Evolutionary conservation across 2,329 filamentous ascomycete species (phyloP), one percentile per base, ranked within the genome.

Genomic region (Phaeosphaeria sp.): DNA sequence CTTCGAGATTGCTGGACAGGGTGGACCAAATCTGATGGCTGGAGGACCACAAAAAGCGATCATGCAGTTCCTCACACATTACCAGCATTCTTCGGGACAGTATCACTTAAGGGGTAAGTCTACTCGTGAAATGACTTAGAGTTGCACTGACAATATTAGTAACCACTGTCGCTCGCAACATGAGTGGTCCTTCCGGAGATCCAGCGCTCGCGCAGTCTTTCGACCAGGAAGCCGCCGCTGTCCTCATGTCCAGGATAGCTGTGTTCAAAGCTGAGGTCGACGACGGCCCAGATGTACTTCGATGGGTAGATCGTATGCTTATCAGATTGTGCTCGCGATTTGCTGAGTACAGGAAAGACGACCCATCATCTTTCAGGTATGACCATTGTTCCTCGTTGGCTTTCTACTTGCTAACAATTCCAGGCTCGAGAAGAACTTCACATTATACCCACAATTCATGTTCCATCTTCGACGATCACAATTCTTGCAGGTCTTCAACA

Each of bases 241-340:
- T 98, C 18, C 86, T 99, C 46, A 99, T 99, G 95, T 96, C 94
- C n/a, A 87, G 95, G 65, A 99, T 99, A 77, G 95, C 95, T 9
- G 95, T 98, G 49, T 99, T 97, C 84, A 99, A 98, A 82, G 93
- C 95, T 1, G 95, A 99, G 76, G 93, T 98, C 23, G 95, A 99
- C 69, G 95, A 99, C 74, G 95, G 95, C 0, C 95, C 95, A n/a
- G 95, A 99, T 78, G 94, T 99, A 23, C 85, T 99, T 55, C 88
- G 95, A 74, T 99, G 95, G 95, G 95, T 99, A 22, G 95, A 99
- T 74, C 88, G 95, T 65, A 99, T 99, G 95, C 87, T 99, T 58
- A 99, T 99, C 76, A 87, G 95, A 53, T 84, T 99, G 23, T 99
- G 95, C 82, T 96, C 94, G 43, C 88, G 94, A 67, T 99, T 99